Evolutionary conservation across 306 rosid species (phyloP).

Genomic region (Inga oerstediana): DNA sequence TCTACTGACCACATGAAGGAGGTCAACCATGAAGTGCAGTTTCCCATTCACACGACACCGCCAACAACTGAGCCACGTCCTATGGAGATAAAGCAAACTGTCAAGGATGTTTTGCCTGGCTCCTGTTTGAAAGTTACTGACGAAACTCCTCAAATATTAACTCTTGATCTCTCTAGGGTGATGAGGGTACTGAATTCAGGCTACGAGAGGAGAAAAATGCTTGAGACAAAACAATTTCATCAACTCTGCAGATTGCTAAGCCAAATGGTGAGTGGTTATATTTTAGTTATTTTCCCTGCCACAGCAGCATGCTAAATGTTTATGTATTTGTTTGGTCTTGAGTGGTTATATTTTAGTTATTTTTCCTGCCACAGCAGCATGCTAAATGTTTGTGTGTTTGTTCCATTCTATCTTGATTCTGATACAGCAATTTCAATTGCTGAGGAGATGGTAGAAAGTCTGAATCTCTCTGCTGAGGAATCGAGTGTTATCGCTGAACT

Average conservation of each 20-base stretch:
- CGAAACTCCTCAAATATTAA: conserved; percentile 35
- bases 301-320: background rate
- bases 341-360: too few species aligned
- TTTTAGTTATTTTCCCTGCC: background rate
- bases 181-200: too few species aligned
- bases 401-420: conserved; percentile 63
- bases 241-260: too few species aligned
- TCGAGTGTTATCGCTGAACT: conserved; percentile 67
- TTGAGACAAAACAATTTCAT: too few species aligned
- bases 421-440: conserved; percentile 82
- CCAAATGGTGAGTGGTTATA: conserved; percentile 56
- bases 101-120: conserved; percentile 45
- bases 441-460: conserved; percentile 90
- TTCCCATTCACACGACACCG: conserved; percentile 35
- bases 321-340: conserved; percentile 46
- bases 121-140: conserved; percentile 36
- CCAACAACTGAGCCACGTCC: conserved; percentile 49
- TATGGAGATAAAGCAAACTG: conserved; percentile 66
- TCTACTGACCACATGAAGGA: conserved; percentile 52
- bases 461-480: conserved; percentile 63
- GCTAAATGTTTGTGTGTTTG: conserved; percentile 27
- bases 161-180: too few species aligned
- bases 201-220: too few species aligned
- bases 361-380: background rate
- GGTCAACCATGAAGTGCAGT: conserved; percentile 11